These are phyloP conservation scores for Myxozyma mucilagina DNA, from an alignment of 805 yeast genomes.

Conservation along the genomic window DNA sequence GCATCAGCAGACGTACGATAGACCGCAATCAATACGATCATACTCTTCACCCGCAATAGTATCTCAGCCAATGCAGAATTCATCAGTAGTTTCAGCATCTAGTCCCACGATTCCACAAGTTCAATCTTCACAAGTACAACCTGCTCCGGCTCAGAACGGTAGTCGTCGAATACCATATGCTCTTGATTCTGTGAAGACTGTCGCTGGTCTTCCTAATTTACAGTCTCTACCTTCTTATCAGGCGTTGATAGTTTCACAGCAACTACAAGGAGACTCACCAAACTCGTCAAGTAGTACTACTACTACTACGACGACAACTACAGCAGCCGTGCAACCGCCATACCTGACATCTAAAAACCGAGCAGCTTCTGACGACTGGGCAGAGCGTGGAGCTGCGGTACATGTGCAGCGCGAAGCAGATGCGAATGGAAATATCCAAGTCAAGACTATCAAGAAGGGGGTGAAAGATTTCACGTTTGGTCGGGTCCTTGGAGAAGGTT, in stretches of 20 bases:
- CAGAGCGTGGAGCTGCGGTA: constrained; percentile 60
- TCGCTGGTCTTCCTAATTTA: constrained; percentile 26
- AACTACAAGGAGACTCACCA: constrained; percentile 3
- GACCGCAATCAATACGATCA: constrained; percentile 3
- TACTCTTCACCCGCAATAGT: not conserved
- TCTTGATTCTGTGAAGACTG: constrained; percentile 24
- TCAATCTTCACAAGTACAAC: not conserved
- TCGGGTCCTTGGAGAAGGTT: constrained; percentile 88
- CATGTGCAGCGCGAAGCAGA: constrained; percentile 49
- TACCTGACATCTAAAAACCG: constrained; percentile 2
- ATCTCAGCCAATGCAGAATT: not conserved
- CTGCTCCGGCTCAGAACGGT: not conserved
- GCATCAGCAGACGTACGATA: not conserved
- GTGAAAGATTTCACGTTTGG: constrained; percentile 90
- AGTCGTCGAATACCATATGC: constrained; percentile 19
- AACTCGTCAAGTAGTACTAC: too few relatives aligned
- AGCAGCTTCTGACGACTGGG: constrained; percentile 49
- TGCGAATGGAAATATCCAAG: constrained; percentile 52
- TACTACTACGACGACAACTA: not conserved
- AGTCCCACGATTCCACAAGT: not conserved
- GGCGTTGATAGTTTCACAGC: constrained; percentile 8
- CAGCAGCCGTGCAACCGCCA: not conserved
- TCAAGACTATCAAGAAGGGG: constrained; percentile 51
- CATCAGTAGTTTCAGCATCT: not conserved
- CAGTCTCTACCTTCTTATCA: constrained; percentile 11